These are phyloP conservation scores for Cladosporium halotolerans DNA, from an alignment of 2,329 filamentous ascomycete species.

Conservation along the genomic window DNA sequence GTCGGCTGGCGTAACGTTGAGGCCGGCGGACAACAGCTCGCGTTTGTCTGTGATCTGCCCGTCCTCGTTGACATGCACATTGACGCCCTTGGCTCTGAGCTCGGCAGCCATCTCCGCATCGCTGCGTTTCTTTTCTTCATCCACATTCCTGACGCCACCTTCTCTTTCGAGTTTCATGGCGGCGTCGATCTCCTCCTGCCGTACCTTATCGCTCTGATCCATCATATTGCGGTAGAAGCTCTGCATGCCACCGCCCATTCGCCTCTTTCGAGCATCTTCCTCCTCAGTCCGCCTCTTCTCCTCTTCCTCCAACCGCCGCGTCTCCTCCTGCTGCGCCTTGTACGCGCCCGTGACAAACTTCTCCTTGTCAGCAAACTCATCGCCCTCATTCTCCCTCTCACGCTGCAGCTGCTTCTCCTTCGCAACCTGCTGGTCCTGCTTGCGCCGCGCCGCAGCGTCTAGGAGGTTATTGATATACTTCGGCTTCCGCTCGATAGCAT, in stretches of 20 bases:
- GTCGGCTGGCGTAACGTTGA: constrained; percentile 57
- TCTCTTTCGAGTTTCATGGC: constrained; percentile 42
- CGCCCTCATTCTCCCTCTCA: constrained; percentile 73
- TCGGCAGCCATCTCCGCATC: constrained; percentile 62
- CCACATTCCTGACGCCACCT: constrained; percentile 25
- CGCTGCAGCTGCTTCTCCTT: constrained; percentile 74
- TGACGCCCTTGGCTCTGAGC: constrained; percentile 55
- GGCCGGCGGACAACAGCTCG: constrained; percentile 67
- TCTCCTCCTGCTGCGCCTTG: constrained; percentile 73
- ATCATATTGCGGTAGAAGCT: constrained; percentile 72
- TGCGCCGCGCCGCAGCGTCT: constrained; percentile 66
- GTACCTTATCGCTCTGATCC: constrained; percentile 62
- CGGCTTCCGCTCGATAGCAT: constrained; percentile 56
- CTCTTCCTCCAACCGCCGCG: constrained; percentile 62
- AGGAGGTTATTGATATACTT: constrained; percentile 74
- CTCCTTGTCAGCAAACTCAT: constrained; percentile 75
- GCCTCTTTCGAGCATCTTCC: constrained; percentile 59
- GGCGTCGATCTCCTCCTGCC: constrained; percentile 64
- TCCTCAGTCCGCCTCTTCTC: constrained; percentile 61
- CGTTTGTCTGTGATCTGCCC: constrained; percentile 78
- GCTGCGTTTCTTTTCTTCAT: constrained; percentile 32
- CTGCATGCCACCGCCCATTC: constrained; percentile 60
- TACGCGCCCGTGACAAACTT: constrained; percentile 82
- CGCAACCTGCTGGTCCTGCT: constrained; percentile 70
- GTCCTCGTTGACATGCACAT: constrained; percentile 72